phyloP scores from a whole-genome alignment of 2,329 filamentous ascomycete genomes.

The Trichoderma polysporum region DNA sequence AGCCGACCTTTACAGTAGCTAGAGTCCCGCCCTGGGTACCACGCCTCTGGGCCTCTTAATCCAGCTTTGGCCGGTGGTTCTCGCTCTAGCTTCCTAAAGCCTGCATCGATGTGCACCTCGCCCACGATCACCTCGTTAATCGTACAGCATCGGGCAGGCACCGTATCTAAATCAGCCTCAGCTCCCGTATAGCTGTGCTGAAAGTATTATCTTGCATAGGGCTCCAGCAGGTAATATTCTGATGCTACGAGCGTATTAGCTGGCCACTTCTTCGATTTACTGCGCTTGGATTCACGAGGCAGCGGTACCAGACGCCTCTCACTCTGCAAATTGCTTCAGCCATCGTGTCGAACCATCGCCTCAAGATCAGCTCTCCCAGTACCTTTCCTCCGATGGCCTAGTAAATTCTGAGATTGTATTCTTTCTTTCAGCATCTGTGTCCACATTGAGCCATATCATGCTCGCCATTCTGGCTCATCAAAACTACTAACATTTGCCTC shows the following conservation, averaged over 20 bases:
- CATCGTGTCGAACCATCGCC: neutral
- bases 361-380: neutral
- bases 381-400: neutral
- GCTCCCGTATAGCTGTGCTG: neutral
- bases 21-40: neutral
- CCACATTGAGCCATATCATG: neutral
- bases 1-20: neutral
- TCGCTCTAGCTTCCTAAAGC: conserved; percentile 5
- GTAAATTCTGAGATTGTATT: neutral
- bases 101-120: conserved; percentile 13
- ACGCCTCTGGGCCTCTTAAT: conserved; percentile 13
- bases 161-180: neutral
- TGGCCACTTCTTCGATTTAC: neutral
- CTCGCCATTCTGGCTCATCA: neutral
- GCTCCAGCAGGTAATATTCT: neutral
- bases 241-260: neutral
- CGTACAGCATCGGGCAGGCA: conserved; percentile 3
- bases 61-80: conserved; percentile 9
- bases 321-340: neutral
- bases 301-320: neutral
- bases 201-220: neutral
- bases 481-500: neutral
- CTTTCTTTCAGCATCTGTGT: neutral
- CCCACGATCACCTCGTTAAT: conserved; percentile 4
- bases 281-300: neutral